Percentiles rank a stretch among this genome's conserved stretches.
These are phyloP conservation scores for Sphaerulina musiva DNA, from an alignment of 2,329 filamentous ascomycete species.

Conservation along the genomic window DNA sequence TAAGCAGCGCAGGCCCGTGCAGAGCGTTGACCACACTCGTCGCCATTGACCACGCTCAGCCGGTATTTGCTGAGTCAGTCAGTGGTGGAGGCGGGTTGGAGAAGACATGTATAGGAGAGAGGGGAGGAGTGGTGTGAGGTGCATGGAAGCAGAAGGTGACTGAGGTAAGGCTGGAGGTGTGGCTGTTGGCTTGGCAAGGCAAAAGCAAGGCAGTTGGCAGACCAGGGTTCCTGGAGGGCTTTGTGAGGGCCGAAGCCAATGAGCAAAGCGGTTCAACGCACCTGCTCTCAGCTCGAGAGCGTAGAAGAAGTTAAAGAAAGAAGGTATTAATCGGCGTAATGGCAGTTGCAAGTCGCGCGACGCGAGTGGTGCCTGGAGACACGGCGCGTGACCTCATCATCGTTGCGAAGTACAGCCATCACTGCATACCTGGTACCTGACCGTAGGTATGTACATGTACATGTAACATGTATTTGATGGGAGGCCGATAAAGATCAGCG, in stretches of 20 bases:
- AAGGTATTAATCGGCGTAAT: too few species aligned
- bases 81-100: too few species aligned
- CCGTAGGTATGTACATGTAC: too few species aligned
- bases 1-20: constrained; percentile 1
- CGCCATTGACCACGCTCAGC: too few species aligned
- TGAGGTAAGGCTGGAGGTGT: constrained; percentile 5
- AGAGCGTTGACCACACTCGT: neutral
- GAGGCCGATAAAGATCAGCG: too few species aligned
- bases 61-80: too few species aligned
- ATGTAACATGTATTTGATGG: too few species aligned
- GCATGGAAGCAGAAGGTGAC: neutral
- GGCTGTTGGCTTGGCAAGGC: neutral
- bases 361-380: too few species aligned
- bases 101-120: too few species aligned
- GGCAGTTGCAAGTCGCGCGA: too few species aligned
- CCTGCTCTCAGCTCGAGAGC: constrained; percentile 4
- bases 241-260: neutral
- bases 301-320: neutral
- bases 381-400: constrained; percentile 4
- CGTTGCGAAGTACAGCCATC: neutral
- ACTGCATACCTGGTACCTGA: neutral
- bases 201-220: neutral
- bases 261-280: neutral
- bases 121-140: neutral
- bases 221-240: neutral